Percentiles rank a stretch among this genome's conserved stretches.
These are phyloP conservation scores for Clarireedia paspali DNA, from an alignment of 2,329 filamentous ascomycete genomes.

Conservation along the genomic window DNA sequence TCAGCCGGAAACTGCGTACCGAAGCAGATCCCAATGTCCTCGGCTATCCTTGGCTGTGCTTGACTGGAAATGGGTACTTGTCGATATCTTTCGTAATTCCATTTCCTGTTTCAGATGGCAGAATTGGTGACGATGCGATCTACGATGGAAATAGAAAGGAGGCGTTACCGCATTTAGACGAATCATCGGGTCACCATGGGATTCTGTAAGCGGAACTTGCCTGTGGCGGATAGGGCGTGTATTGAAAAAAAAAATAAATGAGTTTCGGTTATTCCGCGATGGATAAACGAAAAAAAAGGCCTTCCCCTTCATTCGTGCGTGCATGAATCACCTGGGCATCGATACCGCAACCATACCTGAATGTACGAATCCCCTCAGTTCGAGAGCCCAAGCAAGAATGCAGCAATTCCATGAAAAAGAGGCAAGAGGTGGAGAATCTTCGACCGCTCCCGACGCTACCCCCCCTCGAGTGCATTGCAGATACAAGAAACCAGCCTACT, in stretches of 20 bases:
- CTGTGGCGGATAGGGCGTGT: slow-evolving; percentile 4
- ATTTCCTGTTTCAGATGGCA: slow-evolving; percentile 1
- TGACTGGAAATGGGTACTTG: not conserved
- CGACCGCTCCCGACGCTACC: no score
- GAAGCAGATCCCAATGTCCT: slow-evolving; percentile 3
- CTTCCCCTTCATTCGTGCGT: no score
- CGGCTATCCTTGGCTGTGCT: not conserved
- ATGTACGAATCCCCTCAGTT: no score
- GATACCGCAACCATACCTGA: no score
- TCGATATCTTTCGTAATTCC: not conserved
- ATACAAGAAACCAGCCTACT: no score
- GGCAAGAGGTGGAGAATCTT: no score
- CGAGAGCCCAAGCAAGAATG: no score
- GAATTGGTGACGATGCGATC: slow-evolving; percentile 1
- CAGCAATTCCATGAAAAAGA: no score
- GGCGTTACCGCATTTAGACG: not conserved
- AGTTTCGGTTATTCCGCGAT: slow-evolving; percentile 2
- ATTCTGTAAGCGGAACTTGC: not conserved
- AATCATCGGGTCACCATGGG: not conserved
- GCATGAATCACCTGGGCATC: no score
- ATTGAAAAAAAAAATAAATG: slow-evolving; percentile 7
- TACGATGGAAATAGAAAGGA: not conserved
- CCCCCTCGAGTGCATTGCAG: no score
- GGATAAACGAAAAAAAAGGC: not conserved
- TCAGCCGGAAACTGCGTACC: not conserved